Conservation (phyloP, 192 early-diverging fungal species). For the Dimargaris cristalligena region DNA sequence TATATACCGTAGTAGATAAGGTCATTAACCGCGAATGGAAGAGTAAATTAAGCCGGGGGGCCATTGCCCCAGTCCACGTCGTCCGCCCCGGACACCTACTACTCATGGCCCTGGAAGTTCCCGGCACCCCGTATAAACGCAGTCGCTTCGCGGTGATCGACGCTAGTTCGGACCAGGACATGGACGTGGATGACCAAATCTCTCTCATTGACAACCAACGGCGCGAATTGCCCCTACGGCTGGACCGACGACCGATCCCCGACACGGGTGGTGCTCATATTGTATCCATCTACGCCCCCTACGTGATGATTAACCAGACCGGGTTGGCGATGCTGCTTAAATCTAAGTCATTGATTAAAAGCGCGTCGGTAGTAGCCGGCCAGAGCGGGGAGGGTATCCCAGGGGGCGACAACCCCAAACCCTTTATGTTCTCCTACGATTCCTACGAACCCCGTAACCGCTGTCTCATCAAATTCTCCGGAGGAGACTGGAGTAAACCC, state of each 20-base stretch:
- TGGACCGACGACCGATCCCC: slow-evolving; percentile 41
- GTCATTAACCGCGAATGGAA: slow-evolving; percentile 47
- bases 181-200: slow-evolving; percentile 54
- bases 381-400: slow-evolving; percentile 29
- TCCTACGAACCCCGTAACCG: slow-evolving; percentile 71
- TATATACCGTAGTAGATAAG: slow-evolving; percentile 64
- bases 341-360: slow-evolving; percentile 63
- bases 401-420: slow-evolving; percentile 9
- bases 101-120: slow-evolving; percentile 53
- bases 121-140: slow-evolving; percentile 48
- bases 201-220: slow-evolving; percentile 46
- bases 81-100: slow-evolving; percentile 71
- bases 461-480: slow-evolving; percentile 49
- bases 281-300: slow-evolving; percentile 83
- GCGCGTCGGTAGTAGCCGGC: slow-evolving; percentile 50
- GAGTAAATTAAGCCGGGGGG: slow-evolving; percentile 49
- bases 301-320: slow-evolving; percentile 87
- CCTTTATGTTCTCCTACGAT: slow-evolving; percentile 87
- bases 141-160: slow-evolving; percentile 81
- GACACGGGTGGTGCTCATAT: slow-evolving; percentile 57
- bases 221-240: slow-evolving; percentile 40
- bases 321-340: slow-evolving; percentile 61
- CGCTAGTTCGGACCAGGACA: slow-evolving; percentile 60
- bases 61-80: slow-evolving; percentile 55
- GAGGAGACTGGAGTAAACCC: slow-evolving; percentile 72